These are phyloP conservation scores for Anthoceros angustus DNA, from an alignment of 225 moss, liverwort and hornwort species.

Conservation along the genomic window DNA sequence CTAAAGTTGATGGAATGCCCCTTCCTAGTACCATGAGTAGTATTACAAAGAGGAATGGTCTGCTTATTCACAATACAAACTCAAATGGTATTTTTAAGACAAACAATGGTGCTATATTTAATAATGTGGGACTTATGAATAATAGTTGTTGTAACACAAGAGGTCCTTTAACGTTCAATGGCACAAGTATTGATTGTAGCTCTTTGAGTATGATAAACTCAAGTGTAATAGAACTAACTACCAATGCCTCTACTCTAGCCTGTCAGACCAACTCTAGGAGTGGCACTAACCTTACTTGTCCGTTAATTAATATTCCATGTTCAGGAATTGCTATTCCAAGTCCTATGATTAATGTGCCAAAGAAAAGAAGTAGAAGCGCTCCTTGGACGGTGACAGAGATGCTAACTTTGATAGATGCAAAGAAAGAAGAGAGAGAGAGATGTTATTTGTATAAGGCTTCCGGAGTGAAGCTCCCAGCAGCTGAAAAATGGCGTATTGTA, in stretches of 20 bases:
- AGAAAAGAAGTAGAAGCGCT: constrained; percentile 81
- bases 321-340: neutral
- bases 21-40: neutral
- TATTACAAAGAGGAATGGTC: neutral
- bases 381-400: constrained; percentile 90
- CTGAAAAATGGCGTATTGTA: constrained; percentile 81
- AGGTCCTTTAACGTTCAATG: neutral
- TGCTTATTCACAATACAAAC: neutral
- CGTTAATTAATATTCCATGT: no score
- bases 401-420: constrained; percentile 77
- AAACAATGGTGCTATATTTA: neutral
- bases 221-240: neutral
- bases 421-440: constrained; percentile 75
- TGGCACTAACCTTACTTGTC: no score
- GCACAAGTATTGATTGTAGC: neutral
- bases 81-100: neutral
- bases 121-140: neutral
- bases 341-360: neutral
- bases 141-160: neutral
- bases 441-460: constrained; percentile 64
- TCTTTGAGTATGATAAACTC: neutral
- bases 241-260: neutral
- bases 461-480: constrained; percentile 72
- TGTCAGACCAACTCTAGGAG: neutral
- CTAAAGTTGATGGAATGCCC: neutral